Percentiles rank a stretch among this genome's conserved stretches.
phyloP scores from a whole-genome alignment of 2,329 filamentous ascomycete genomes.

The Aspergillus fischeri region DNA sequence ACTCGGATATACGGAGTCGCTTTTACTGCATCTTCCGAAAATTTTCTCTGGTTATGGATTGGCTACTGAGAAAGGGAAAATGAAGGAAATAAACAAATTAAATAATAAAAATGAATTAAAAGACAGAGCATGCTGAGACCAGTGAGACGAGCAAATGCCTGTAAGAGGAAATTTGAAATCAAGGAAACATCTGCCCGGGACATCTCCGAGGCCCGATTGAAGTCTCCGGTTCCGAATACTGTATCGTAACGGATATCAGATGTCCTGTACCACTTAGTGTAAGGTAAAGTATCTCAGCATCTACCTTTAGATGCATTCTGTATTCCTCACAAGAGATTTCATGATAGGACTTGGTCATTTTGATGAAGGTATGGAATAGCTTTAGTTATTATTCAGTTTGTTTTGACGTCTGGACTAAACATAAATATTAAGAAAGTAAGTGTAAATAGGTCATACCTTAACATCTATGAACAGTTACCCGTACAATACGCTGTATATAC shows the following conservation, averaged over 20 bases:
- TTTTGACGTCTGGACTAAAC: not conserved
- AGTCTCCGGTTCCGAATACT: constrained; percentile 8
- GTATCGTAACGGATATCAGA: constrained; percentile 8
- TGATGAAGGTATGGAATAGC: not conserved
- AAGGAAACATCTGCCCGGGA: constrained; percentile 5
- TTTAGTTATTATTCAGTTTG: no score
- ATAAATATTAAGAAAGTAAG: no score
- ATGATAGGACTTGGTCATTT: not conserved
- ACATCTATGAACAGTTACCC: not conserved
- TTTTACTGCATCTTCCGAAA: not conserved
- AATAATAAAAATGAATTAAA: not conserved
- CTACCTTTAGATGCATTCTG: not conserved
- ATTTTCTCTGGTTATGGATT: not conserved
- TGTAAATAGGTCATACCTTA: not conserved
- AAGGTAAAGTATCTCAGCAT: constrained; percentile 2
- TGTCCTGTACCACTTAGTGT: not conserved
- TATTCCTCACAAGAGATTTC: not conserved
- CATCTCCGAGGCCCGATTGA: constrained; percentile 20
- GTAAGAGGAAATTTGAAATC: constrained; percentile 11
- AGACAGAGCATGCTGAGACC: not conserved
- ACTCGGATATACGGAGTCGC: constrained; percentile 4
- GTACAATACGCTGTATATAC: not conserved
- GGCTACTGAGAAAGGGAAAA: not conserved
- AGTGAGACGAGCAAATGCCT: not conserved
- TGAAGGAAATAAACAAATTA: not conserved